Evolutionary conservation across 805 yeast species (phyloP), one percentile per base, ranked within the genome.

Genomic region (Barnettozyma siamensis): DNA sequence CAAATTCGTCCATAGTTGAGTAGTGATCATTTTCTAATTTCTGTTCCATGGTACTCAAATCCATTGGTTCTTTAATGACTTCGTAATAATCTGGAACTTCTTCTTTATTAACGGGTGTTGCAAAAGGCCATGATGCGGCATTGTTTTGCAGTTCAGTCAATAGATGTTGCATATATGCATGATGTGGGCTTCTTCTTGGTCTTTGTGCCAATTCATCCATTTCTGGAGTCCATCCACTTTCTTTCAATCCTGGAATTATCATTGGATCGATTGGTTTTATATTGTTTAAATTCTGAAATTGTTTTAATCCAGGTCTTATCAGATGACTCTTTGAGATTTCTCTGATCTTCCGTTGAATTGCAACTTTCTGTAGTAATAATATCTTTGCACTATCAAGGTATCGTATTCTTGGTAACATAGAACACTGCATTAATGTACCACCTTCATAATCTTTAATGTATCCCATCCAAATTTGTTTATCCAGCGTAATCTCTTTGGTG

Each of bases 401-500:
- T 50, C 98, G 75, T 43, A 88, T 80, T 37, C 78, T 70, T 1
- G 97, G 97, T 39, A 93, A 68, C 94, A 91, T 89, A 1, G 91
- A 66, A 59, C 99, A 93, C 66, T 93, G 98, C 97, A 93, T 91
- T 46, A 93, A 67, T 1, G 99, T 93, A 53, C 98, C 99, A 20
- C 99, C 99, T 65, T 93, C 99, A 64, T 93, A 93, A 67, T 93
- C 99, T 63, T 93, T 93, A 58, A 93, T 93, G 63, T 93, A 93
- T 3, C 99, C 99, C 93, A 88, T 87, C 99, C 99, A 93, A 27
- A 81, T 73, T 38, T 78, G 76, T 49, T 81, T 83, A 29, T 91
- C 93, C 42, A 93, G 72, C 7, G 96, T 75, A 30, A 93, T 85
- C 46, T 91, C 97, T 60, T 93, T 93, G 15, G 97, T 89, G 64